Base-by-base conservation (phyloP, 176 grass and related monocot species). In the Urochloa ruziziensis region DNA sequence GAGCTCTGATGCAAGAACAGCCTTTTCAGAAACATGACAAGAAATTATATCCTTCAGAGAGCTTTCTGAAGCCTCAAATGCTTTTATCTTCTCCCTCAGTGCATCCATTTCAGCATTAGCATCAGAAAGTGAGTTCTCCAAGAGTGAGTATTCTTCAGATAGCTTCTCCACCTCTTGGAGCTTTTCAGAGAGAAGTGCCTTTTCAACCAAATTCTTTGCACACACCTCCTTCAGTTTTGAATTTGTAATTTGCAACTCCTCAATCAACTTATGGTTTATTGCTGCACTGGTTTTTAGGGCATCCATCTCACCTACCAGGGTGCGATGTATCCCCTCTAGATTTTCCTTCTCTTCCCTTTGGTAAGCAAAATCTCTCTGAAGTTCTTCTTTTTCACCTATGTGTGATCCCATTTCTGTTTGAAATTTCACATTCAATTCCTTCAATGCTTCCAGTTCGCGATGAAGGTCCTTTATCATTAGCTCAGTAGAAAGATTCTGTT, bases 61-160 rank as follows among this genome's bases (percentile, higher is more conserved):
- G 44, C 27, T 84, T 73, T 93, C 82, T 77, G 88, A 97, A 89
- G 75, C 37, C 44, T 91, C 79, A 28, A 94, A 74, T 24, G 77
- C 15, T 74, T 80, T 87, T 83, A 91, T 65, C 56, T 84, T 94
- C 82, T 91, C 84, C 77, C 70, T 91, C 73, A 93, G 47, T 58
- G 77, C 33, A 82, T 94, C 63, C 59, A 97, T 84, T 88, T 97
- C 95, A 3, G 80, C 68, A 75, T 89, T 85, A 86, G 86, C 81
- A 91, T 91, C 90, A 67, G 88, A 89, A 61, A 97, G 75, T 33
- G 88, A 94, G 60, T 87, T 91, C 82, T 94, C 92, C 87, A 97
- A 88, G 72, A 94, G 54, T 64, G 33, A 63, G 86, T 82, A 92
- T 85, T 90, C 92, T 37, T 94, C 93, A 78, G 88, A 89, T 74